Base-by-base conservation (phyloP, 2,329 filamentous ascomycete genomes). In the Colletotrichum trifolii region DNA sequence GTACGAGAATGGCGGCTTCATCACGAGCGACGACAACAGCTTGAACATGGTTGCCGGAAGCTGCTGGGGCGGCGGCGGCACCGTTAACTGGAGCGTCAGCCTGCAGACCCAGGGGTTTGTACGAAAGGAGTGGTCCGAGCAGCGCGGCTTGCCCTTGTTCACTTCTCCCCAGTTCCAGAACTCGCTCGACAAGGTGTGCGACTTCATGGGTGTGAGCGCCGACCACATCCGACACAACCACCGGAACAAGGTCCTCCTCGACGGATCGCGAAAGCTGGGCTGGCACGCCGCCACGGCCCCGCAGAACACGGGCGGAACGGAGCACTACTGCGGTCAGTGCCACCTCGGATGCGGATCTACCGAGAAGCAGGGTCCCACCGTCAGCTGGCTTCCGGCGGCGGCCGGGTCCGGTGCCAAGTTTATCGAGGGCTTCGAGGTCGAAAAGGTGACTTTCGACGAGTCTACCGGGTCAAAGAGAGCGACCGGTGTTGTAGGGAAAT, bases 11-110 rank as follows among this genome's bases (percentile, higher is more conserved):
- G 85, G 85, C 25, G 91, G 91, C 8, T 75, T 87, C 15, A 71
- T 85, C 6, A 71, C 83, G 69, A 81, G 82, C 67, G 81, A 90
- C 66, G 85, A 91, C 71, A 80, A 81, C 10, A 84, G 85, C 6
- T 80, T 90, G 38, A 85, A 79, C 13, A 76, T 95, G 11, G 75
- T 92, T 3, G 87, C 91, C 0, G 94, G 92, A 2, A 86, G 87
- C 60, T 87, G 87, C 38, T 97, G 91, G 87, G 94, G 94, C 36
- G 94, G 94, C 46, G 94, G 94, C 60, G 94, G 94, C 6, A 93
- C 92, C 0, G 78, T 97, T 71, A 97, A 97, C 77, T 97, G 94
- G 94, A 91, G 84, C 71, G 86, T 87, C 8, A 81, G 80, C 54
- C 78, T 89, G 55, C 82, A 84, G 70, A 91, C 92, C 0, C 92